Conservation (phyloP, 805 yeast species). For the Ogataea haglerorum region DNA sequence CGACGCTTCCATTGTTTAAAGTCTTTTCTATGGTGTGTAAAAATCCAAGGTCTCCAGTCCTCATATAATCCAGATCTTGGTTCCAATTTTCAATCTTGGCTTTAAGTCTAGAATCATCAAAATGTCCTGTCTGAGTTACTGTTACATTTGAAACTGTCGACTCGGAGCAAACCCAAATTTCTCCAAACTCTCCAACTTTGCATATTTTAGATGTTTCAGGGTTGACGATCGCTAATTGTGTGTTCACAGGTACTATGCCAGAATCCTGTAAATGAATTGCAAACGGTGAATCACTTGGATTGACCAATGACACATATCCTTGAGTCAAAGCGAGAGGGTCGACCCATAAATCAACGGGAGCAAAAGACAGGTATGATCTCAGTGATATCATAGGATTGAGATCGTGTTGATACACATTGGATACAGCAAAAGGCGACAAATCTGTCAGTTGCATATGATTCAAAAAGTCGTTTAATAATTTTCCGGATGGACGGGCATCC, state of each 20-base stretch:
- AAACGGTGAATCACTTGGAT: conserved; percentile 63
- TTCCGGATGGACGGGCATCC: conserved; percentile 68
- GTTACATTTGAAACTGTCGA: conserved; percentile 60
- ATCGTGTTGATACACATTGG: conserved; percentile 71
- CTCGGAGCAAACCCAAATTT: conserved; percentile 93
- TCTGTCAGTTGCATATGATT: conserved; percentile 61
- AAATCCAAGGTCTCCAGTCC: conserved; percentile 96
- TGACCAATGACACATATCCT: conserved; percentile 77
- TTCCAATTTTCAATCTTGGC: conserved; percentile 67
- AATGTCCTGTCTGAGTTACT: conserved; percentile 35
- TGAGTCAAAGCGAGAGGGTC: conserved; percentile 89
- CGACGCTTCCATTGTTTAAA: conserved; percentile 17
- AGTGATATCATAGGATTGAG: conserved; percentile 82
- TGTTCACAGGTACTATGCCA: conserved; percentile 93
- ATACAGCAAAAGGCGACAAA: conserved; percentile 65
- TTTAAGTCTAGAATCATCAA: conserved; percentile 51
- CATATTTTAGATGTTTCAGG: conserved; percentile 85
- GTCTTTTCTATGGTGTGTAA: conserved; percentile 63
- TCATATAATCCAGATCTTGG: conserved; percentile 58
- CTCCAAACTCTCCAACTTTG: conserved; percentile 89
- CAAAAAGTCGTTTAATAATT: conserved; percentile 54
- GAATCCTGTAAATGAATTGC: conserved; percentile 85
- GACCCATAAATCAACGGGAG: conserved; percentile 81
- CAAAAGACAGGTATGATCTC: conserved; percentile 82
- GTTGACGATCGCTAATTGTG: conserved; percentile 90